Conservation (phyloP, 352 stramenopile genomes). For the Phytophthora ohioensis region DNA sequence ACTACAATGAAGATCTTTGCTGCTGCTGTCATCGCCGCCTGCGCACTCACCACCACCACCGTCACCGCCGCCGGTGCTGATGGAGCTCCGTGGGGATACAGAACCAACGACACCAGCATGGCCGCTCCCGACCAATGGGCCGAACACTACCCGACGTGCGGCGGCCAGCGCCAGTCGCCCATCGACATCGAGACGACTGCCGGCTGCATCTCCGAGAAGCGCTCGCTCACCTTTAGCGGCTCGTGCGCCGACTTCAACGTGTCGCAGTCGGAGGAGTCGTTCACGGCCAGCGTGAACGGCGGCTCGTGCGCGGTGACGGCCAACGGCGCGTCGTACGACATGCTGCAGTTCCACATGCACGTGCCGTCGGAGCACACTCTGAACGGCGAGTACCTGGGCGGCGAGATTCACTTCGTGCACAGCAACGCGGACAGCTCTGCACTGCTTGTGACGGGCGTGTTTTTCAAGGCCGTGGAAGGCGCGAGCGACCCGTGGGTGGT, state of each 20-base stretch:
- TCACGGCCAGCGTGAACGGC: constrained; percentile 30
- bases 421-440: constrained; percentile 29
- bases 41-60: constrained; percentile 11
- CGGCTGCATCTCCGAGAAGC: constrained; percentile 15
- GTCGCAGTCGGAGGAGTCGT: constrained; percentile 36
- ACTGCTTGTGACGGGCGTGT: constrained; percentile 48
- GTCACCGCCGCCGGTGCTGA: constrained; percentile 2
- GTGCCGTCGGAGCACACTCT: constrained; percentile 54
- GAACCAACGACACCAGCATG: constrained; percentile 16
- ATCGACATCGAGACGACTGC: constrained; percentile 39
- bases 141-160: constrained; percentile 22
- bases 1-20: constrained; percentile 22
- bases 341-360: constrained; percentile 54
- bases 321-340: constrained; percentile 29
- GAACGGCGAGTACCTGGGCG: constrained; percentile 40
- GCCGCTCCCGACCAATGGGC: constrained; percentile 3
- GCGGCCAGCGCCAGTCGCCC: constrained; percentile 44
- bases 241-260: constrained; percentile 37
- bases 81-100: constrained; percentile 39
- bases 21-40: constrained; percentile 4
- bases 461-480: constrained; percentile 21
- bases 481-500: constrained; percentile 38
- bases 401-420: constrained; percentile 60
- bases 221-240: constrained; percentile 36
- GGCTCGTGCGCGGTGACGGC: constrained; percentile 26